Evolutionary conservation across 768 basidiomycete species (phyloP), one percentile per base, ranked within the genome.

Genomic region (Boletus sensibilis): DNA sequence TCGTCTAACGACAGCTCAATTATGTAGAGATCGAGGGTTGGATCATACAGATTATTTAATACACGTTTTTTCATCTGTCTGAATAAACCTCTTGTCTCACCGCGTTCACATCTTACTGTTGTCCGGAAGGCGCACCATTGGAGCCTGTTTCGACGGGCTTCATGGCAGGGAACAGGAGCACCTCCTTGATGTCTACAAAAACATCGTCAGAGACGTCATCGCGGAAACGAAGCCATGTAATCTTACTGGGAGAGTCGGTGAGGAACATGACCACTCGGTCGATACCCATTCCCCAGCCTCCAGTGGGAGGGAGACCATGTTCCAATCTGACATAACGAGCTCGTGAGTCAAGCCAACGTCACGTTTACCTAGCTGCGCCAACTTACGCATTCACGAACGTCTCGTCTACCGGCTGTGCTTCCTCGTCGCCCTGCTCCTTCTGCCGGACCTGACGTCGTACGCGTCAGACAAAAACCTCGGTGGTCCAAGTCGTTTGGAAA

Each of bases 211-310:
- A 52, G 45, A 34, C 9, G 3, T 11, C 29, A 4, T 20, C 31
- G n/a, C 14, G 21, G 9, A 29, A 46, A 37, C 23, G 23, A 18
- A 14, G 8, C 0, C 0, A 20, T 10, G 25, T 14, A 66, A 50
- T 20, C 87, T 64, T 62, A 94, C 92, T 96, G 9, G 86, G 87
- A n/a, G 92, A 95, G 74, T 99, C 87, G 4, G 94, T 96, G 47
- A 98, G 79, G 87, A 98, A 98, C 96, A 98, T 98, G 75, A 98
- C 93, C 38, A 98, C 79, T 57, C 94, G 87, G 70, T 98, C 95
- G 63, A 98, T 90, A 52, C 96, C 95, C 52, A 98, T 80, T 60
- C 94, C 96, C 93, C 94, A 98, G 43, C 96, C 96, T 56, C 94
- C 96, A 4, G 96, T 99, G 0, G 97, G 97, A 6, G 97, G 94